Evolutionary conservation across 768 basidiomycete species (phyloP), one percentile per base, ranked within the genome.

Genomic region (Paxillus ammoniavirescens): DNA sequence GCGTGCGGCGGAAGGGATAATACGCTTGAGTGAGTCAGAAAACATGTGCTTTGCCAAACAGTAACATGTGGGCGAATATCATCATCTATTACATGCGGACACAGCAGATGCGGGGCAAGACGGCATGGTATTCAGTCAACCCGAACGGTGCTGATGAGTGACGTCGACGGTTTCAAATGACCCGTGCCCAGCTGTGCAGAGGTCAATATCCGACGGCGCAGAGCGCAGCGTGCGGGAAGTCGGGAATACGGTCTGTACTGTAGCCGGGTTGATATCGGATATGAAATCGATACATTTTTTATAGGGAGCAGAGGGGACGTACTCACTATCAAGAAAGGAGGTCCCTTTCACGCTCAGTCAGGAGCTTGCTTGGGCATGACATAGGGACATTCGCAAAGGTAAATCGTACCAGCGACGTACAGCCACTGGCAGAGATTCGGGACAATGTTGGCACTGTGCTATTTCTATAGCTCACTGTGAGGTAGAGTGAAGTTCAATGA

Each of bases 341-440:
- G 12, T 8, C 35, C 35, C n/a, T 18, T 42, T 42, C 30, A 4
- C 23, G 33, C 21, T 33, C 30, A 30, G 45, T 31, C 45, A 46
- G 45, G 31, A 35, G 35, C 33, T 18, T 21, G 23, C 5, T 12
- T 13, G n/a, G 26, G 38, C 28, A 37, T 46, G 10, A 17, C 40
- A 37, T 50, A 37, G 55, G 28, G 47, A 50, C 17, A 18, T 21
- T 37, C 28, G 26, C 42, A 56, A 57, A 65, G 64, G 64, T 65
- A 65, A 66, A 65, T 65, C 64, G 52, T 43, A 17, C 42, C 35
- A 26, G 44, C 60, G 42, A 35, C 18, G 53, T 57, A 59, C 63
- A 65, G 63, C 56, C 60, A 64, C 60, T 23, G 23, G 53, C 26
- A 40, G 50, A 51, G 52, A 54, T 54, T 49, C 45, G n/a, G 3